Conservation (phyloP, 306 rosid genomes). For the Vigna angularis region DNA sequence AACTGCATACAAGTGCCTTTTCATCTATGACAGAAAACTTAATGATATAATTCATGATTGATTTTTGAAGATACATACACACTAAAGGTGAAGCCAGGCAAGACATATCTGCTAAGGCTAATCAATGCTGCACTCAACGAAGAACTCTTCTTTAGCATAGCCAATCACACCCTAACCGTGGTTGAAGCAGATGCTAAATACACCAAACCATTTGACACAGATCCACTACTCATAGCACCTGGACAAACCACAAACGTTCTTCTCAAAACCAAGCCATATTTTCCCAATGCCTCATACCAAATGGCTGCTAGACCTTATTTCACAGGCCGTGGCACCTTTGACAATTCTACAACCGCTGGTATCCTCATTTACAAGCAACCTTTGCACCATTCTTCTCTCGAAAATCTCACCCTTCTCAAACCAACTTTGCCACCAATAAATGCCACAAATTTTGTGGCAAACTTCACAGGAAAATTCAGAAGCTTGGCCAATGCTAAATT, state of each 20-base stretch:
- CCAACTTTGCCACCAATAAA: slow-evolving; percentile 76
- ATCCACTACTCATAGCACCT: slow-evolving; percentile 60
- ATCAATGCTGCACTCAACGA: slow-evolving; percentile 95
- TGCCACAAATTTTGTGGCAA: slow-evolving; percentile 67
- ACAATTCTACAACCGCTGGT: slow-evolving; percentile 77
- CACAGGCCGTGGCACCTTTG: slow-evolving; percentile 65
- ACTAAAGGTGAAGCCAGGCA: slow-evolving; percentile 79
- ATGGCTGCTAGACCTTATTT: slow-evolving; percentile 71
- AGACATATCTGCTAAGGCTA: slow-evolving; percentile 73
- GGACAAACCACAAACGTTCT: slow-evolving; percentile 83
- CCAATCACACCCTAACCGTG: slow-evolving; percentile 71
- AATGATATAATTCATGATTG: slow-evolving; percentile 7
- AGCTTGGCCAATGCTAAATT: slow-evolving; percentile 61
- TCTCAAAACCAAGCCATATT: slow-evolving; percentile 61
- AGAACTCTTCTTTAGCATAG: slow-evolving; percentile 81
- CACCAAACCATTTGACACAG: slow-evolving; percentile 69
- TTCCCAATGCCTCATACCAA: slow-evolving; percentile 69
- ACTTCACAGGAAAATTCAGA: slow-evolving; percentile 55
- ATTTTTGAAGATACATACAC: slow-evolving; percentile 65
- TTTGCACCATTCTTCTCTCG: neutral
- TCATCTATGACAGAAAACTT: slow-evolving; percentile 1
- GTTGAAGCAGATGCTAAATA: slow-evolving; percentile 82
- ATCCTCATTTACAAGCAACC: slow-evolving; percentile 67
- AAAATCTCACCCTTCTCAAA: slow-evolving; percentile 47
- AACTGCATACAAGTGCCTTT: neutral